Evolutionary conservation across 148 eudicot species (phyloP), one percentile per base, ranked within the genome.

Genomic region (Persicaria tinctoria): DNA sequence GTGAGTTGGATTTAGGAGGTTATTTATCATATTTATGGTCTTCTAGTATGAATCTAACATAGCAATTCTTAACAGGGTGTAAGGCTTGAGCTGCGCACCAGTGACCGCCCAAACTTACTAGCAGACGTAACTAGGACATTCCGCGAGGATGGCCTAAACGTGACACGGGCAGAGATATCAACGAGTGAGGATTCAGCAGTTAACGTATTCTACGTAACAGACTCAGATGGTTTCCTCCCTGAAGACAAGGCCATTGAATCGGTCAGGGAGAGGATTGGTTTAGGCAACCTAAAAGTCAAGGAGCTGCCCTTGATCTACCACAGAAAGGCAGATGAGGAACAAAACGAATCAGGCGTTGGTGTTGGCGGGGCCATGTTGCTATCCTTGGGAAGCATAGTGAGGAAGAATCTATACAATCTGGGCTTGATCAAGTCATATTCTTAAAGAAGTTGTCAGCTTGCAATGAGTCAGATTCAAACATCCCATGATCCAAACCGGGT

Each of bases 91-190:
- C 80, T 94, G 45, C 77, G 86, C 68, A 79, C 88, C 8, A 76
- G 75, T 7, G 98, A 94, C 27, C 86, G 84, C 56, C 86, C 81
- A 20, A 87, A 86, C 32, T 78, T 94, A 17, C 80, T 94, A 74
- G 98, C 98, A 2, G 89, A 90, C 9, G 93, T 91, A 46, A 91
- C 88, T 1, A 73, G 98, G 54, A 92, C 96, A 51, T 91, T 91
- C 75, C 90, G 98, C 9, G 98, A 94, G 73, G 90, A 91, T 41
- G 90, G 96, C 1, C 86, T 94, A 18, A 94, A 94, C 56, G 89
- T 94, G 59, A 90, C 97, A 14, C 86, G 89, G 78, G 96, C 97
- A 2, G 98, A 94, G 78, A 89, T 94, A 73, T 90, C 97, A 2
- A 94, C 98, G 5, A 75, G 83, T 23, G 79, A 46, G 18, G 87